Percentiles rank a stretch among this genome's conserved stretches.
Conservation (phyloP, 768 basidiomycete genomes). For the Suillus lakei region DNA sequence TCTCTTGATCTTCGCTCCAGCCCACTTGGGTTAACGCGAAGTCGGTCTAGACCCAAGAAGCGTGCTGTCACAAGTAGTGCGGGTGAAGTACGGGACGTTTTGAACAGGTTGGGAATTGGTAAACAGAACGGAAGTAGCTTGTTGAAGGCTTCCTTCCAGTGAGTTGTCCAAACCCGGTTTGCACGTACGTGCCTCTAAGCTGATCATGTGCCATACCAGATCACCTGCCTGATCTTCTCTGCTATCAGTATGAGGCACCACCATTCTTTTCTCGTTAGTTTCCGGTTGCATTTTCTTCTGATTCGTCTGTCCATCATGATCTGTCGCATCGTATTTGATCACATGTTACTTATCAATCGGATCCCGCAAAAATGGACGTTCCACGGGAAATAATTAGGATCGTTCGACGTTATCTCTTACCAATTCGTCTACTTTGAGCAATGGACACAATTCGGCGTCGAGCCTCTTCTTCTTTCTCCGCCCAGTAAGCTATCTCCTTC, state of each 20-base stretch:
- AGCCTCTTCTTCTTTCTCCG: constrained; percentile 83
- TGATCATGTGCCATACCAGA: constrained; percentile 3
- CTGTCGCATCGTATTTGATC: constrained; percentile 17
- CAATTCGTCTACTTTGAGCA: constrained; percentile 33
- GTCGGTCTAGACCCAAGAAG: constrained; percentile 62
- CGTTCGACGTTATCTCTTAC: constrained; percentile 19
- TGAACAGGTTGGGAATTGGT: constrained; percentile 84
- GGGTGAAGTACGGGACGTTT: constrained; percentile 79
- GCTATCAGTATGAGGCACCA: constrained; percentile 2
- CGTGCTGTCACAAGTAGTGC: constrained; percentile 53
- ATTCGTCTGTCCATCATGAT: constrained; percentile 16
- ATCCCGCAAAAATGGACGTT: constrained; percentile 21
- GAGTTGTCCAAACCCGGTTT: constrained; percentile 16
- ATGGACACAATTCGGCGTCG: constrained; percentile 56
- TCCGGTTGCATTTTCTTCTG: constrained; percentile 2
- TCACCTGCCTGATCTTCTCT: constrained; percentile 9
- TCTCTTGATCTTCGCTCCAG: constrained; percentile 46
- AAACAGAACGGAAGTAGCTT: constrained; percentile 64
- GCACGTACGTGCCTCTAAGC: constrained; percentile 6
- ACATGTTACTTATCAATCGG: constrained; percentile 24
- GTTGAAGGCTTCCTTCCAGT: constrained; percentile 73
- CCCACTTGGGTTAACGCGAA: constrained; percentile 51
- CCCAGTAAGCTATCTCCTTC: constrained; percentile 86
- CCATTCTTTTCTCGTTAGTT: constrained; percentile 11
- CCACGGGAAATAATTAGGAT: constrained; percentile 18